Percentiles rank a stretch among this genome's conserved stretches.
Evolutionary conservation across 176 grass and related monocot species (phyloP).

Genomic region (Avena insularis): DNA sequence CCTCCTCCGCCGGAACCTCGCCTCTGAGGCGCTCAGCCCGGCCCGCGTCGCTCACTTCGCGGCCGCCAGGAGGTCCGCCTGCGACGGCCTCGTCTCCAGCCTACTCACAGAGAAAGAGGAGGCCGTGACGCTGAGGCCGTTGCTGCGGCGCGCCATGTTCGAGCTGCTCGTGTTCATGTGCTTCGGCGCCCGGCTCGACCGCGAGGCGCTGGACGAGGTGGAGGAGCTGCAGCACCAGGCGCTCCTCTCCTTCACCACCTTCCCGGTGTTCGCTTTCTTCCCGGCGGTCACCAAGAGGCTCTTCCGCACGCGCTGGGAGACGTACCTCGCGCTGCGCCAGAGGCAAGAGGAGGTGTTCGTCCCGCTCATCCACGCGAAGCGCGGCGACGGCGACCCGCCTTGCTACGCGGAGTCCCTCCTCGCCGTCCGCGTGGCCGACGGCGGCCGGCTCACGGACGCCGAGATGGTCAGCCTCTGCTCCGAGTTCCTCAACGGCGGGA

Average conservation of each 20-base stretch:
- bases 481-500: slow-evolving; percentile 61
- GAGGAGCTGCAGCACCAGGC: background rate
- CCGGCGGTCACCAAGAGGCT: slow-evolving; percentile 57
- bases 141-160: slow-evolving; percentile 58
- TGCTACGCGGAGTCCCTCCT: slow-evolving; percentile 59
- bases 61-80: slow-evolving; percentile 28
- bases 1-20: slow-evolving; percentile 59
- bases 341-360: slow-evolving; percentile 5
- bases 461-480: slow-evolving; percentile 61
- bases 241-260: background rate
- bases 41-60: slow-evolving; percentile 36
- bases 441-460: slow-evolving; percentile 33
- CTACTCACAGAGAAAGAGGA: background rate
- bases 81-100: slow-evolving; percentile 43
- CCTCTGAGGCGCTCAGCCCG: slow-evolving; percentile 38
- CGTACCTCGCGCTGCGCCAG: background rate
- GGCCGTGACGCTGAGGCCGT: slow-evolving; percentile 20
- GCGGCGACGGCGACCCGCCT: background rate
- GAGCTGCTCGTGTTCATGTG: slow-evolving; percentile 65
- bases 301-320: slow-evolving; percentile 27
- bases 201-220: slow-evolving; percentile 48
- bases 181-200: slow-evolving; percentile 52
- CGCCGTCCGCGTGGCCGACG: slow-evolving; percentile 17
- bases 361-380: slow-evolving; percentile 11
- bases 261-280: slow-evolving; percentile 64